Percentiles rank a stretch among this genome's conserved stretches.
These are phyloP conservation scores for Sicyos edulis DNA, from an alignment of 306 rosid species.

Conservation along the genomic window DNA sequence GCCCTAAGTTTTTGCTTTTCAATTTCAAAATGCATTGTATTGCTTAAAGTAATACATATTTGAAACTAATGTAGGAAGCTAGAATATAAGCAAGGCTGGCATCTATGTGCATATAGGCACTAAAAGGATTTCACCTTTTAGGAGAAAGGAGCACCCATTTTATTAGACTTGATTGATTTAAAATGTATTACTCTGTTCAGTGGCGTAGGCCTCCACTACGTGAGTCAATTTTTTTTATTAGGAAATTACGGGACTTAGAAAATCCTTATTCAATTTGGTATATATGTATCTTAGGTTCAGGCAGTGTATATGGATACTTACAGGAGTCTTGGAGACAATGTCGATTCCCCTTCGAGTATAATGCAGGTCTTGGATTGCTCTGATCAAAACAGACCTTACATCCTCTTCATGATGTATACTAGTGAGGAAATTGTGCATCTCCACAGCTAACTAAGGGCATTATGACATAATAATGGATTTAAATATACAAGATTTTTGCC, in stretches of 20 bases:
- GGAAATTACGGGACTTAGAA: not conserved
- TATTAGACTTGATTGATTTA: not conserved
- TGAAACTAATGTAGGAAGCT: too few relatives aligned
- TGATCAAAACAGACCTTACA: constrained; percentile 59
- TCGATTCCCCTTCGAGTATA: constrained; percentile 63
- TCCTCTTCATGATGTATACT: constrained; percentile 66
- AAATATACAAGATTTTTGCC: not conserved
- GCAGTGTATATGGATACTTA: constrained; percentile 34
- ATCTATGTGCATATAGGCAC: not conserved
- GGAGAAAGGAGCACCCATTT: not conserved
- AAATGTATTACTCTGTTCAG: not conserved
- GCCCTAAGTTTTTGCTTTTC: too few relatives aligned
- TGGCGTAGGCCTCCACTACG: not conserved
- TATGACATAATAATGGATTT: not conserved
- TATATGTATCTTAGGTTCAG: constrained; percentile 1
- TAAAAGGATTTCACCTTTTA: not conserved
- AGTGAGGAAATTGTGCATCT: constrained; percentile 78
- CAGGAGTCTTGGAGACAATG: constrained; percentile 60
- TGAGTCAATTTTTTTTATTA: not conserved
- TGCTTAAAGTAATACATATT: too few relatives aligned
- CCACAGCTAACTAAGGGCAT: constrained; percentile 43
- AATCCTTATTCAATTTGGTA: too few relatives aligned
- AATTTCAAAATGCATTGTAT: too few relatives aligned
- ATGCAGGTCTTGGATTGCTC: constrained; percentile 62
- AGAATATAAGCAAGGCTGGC: too few relatives aligned